A percentile compares a stretch with the other conserved stretches of the same genome.
phyloP scores from a whole-genome alignment of 441 rosid species.

The Corymbia citriodora region DNA sequence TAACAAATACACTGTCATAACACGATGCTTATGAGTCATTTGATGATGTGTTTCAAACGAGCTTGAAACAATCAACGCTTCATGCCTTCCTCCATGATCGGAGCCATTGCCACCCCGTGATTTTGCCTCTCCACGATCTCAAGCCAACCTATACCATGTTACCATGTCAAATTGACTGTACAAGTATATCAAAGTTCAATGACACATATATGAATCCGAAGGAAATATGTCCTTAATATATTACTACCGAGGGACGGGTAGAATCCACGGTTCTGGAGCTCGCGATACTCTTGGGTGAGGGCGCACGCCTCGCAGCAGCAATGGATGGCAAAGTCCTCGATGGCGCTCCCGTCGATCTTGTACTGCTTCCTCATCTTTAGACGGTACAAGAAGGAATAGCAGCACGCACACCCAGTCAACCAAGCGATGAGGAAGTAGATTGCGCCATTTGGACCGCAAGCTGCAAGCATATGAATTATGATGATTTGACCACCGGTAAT shows the following conservation, averaged over 20 bases:
- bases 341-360: not conserved
- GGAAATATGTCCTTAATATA: not conserved
- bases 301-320: not conserved
- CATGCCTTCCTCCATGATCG: not conserved
- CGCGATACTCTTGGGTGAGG: not conserved
- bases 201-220: not conserved
- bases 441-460: not conserved
- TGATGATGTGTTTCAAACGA: not conserved
- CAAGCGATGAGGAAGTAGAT: not conserved
- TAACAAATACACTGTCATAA: not conserved
- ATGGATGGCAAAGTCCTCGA: not conserved
- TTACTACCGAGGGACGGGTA: slow-evolving; percentile 16
- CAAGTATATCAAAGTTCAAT: not conserved
- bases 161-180: not conserved
- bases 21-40: not conserved
- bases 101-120: slow-evolving; percentile 33
- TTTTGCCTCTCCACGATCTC: slow-evolving; percentile 54
- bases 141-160: slow-evolving; percentile 49
- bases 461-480: not conserved
- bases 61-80: not conserved
- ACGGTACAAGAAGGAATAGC: not conserved
- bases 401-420: not conserved
- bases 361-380: not conserved
- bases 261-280: not conserved
- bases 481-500: not conserved